These are phyloP conservation scores for Triglochin maritima DNA, from an alignment of 106 monocot genomes.

Conservation along the genomic window DNA sequence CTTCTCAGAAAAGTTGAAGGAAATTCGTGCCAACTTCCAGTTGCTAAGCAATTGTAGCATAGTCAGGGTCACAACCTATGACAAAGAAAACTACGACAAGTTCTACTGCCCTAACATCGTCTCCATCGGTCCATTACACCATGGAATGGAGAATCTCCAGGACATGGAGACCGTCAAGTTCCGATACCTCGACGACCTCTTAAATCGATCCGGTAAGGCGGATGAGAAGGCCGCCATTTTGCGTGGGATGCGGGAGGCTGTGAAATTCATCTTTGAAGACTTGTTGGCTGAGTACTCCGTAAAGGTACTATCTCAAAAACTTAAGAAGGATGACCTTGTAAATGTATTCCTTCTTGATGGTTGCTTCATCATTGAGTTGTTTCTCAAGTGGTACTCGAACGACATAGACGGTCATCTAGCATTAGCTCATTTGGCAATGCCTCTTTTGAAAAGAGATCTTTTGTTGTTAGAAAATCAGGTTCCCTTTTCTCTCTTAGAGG, in stretches of 20 bases:
- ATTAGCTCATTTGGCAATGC: not conserved
- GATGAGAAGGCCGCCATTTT: not conserved
- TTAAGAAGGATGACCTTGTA: slow-evolving; percentile 2
- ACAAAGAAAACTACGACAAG: not conserved
- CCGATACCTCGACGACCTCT: slow-evolving; percentile 1
- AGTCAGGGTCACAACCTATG: not conserved
- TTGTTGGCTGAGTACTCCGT: slow-evolving; percentile 3
- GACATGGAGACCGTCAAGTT: slow-evolving; percentile 7
- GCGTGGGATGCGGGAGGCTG: no score
- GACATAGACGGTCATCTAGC: not conserved
- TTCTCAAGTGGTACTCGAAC: not conserved
- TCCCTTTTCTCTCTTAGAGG: slow-evolving; percentile 15
- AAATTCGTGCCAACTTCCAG: no score
- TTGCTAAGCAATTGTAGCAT: slow-evolving; percentile 2
- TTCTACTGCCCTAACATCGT: slow-evolving; percentile 13
- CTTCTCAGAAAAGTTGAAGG: no score
- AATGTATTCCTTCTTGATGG: slow-evolving; percentile 18
- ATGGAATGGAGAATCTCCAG: not conserved
- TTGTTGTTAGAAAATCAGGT: slow-evolving; percentile 27
- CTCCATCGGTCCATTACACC: slow-evolving; percentile 28
- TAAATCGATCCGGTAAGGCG: not conserved
- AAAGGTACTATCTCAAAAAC: not conserved
- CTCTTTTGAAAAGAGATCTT: slow-evolving; percentile 12
- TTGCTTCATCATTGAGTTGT: slow-evolving; percentile 16
- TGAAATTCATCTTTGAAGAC: not conserved